Conservation (phyloP, 495 filamentous ascomycete species). For the Mycothermus thermophilus region DNA sequence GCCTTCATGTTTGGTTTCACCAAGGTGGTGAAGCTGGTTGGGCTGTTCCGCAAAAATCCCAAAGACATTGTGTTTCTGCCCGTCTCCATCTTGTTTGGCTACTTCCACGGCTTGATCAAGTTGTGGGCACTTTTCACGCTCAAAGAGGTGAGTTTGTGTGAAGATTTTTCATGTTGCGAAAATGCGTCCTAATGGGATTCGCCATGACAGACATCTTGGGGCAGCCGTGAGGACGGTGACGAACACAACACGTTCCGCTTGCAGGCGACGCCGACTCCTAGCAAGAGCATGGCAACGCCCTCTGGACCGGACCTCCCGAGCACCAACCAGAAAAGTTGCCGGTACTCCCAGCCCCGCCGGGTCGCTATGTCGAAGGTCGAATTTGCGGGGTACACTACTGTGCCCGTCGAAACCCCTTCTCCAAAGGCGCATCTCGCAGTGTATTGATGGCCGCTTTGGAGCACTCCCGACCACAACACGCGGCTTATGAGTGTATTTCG, state of each 20-base stretch:
- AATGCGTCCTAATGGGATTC: too few species aligned
- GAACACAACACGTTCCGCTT: constrained; percentile 45
- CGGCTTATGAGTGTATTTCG: too few species aligned
- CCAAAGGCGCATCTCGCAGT: too few species aligned
- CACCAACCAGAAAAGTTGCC: constrained; percentile 3
- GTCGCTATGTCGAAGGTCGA: constrained; percentile 8
- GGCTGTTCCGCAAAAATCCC: constrained; percentile 58
- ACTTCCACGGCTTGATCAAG: constrained; percentile 66
- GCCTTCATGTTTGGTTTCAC: constrained; percentile 42
- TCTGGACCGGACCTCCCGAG: constrained; percentile 17
- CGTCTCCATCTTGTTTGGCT: constrained; percentile 63
- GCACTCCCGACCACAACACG: too few species aligned
- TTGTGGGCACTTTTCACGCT: constrained; percentile 58
- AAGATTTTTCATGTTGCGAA: too few species aligned
- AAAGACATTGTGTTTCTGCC: constrained; percentile 55
- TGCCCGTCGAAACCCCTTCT: too few species aligned
- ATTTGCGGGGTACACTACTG: constrained; percentile 2
- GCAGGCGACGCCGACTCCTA: constrained; percentile 34
- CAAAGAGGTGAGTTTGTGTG: constrained; percentile 42
- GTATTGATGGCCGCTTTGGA: too few species aligned
- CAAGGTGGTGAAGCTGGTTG: constrained; percentile 64
- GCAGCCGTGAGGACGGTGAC: constrained; percentile 53
- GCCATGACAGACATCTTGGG: constrained; percentile 52
- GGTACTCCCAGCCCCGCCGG: constrained; percentile 9
- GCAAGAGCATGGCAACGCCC: constrained; percentile 35